A percentile compares a stretch with the other conserved stretches of the same genome.
These are phyloP conservation scores for Dichotomocladium elegans DNA, from an alignment of 371 early-diverging fungal species.

Conservation along the genomic window DNA sequence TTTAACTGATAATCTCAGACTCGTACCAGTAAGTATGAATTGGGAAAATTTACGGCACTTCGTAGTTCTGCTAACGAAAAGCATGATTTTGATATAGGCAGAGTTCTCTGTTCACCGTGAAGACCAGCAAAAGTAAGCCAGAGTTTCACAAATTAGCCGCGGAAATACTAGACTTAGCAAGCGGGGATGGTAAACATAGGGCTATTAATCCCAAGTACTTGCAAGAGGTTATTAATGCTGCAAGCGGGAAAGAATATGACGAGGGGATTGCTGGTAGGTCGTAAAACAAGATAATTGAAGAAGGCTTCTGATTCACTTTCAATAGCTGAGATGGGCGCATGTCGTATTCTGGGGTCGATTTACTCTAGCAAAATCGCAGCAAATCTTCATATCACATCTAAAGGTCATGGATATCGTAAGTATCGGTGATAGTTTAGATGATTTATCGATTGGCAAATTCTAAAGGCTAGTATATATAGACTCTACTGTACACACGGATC, in stretches of 20 bases:
- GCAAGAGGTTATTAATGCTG: slow-evolving; percentile 41
- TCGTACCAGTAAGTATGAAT: slow-evolving; percentile 37
- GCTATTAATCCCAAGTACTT: slow-evolving; percentile 28
- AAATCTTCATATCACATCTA: slow-evolving; percentile 87
- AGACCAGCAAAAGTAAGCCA: slow-evolving; percentile 2
- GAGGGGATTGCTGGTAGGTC: slow-evolving; percentile 30
- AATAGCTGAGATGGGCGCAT: slow-evolving; percentile 56
- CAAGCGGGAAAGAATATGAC: slow-evolving; percentile 33
- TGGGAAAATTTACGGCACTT: too few species aligned
- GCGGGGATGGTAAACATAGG: too few species aligned
- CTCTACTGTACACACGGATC: slow-evolving; percentile 53
- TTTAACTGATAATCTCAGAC: slow-evolving; percentile 33
- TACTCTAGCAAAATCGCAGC: slow-evolving; percentile 80
- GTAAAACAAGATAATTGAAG: not conserved
- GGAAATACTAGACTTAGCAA: too few species aligned
- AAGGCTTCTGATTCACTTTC: not conserved
- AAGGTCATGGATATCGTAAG: slow-evolving; percentile 85
- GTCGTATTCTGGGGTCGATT: slow-evolving; percentile 74
- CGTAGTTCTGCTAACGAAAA: too few species aligned
- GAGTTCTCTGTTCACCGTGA: slow-evolving; percentile 36
- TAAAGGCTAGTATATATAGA: slow-evolving; percentile 12
- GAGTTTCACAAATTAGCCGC: too few species aligned
- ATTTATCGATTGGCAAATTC: not conserved
- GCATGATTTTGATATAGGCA: slow-evolving; percentile 20
- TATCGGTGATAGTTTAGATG: not conserved